Evolutionary conservation across 805 yeast species (phyloP).

Genomic region (Saturnispora hagleri): DNA sequence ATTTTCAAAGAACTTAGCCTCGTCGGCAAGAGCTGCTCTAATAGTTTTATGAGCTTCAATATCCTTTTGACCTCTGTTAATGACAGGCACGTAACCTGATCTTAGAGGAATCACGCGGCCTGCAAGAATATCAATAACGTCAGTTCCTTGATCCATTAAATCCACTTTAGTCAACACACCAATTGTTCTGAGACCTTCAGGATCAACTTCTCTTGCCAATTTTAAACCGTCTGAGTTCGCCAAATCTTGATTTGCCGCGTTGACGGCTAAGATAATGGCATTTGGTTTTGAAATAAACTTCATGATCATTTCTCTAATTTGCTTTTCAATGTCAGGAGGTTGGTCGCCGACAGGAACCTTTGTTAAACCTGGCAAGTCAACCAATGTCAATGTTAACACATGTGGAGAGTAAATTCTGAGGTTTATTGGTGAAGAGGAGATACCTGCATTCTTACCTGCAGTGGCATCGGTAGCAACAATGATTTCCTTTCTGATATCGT

Average conservation of each 20-base stretch:
- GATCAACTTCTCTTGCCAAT: conserved; percentile 95
- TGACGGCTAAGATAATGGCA: conserved; percentile 88
- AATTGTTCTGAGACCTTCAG: conserved; percentile 90
- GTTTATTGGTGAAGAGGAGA: conserved; percentile 87
- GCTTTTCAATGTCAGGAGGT: conserved; percentile 93
- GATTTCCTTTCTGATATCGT: conserved; percentile 82
- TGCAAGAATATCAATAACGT: conserved; percentile 89
- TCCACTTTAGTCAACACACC: conserved; percentile 96
- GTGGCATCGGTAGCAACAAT: conserved; percentile 84
- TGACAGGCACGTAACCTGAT: conserved; percentile 94
- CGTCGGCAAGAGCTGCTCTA: conserved; percentile 77
- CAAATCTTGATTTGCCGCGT: conserved; percentile 93
- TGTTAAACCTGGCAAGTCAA: conserved; percentile 94
- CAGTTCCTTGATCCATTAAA: conserved; percentile 96
- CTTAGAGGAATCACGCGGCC: conserved; percentile 93
- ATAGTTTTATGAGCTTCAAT: conserved; percentile 83
- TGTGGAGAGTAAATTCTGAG: conserved; percentile 89
- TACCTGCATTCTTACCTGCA: conserved; percentile 78
- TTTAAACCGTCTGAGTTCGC: conserved; percentile 96
- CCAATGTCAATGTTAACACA: conserved; percentile 86
- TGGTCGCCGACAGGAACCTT: conserved; percentile 99
- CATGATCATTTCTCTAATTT: conserved; percentile 86
- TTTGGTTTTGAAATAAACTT: conserved; percentile 93
- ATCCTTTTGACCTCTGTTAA: conserved; percentile 95
- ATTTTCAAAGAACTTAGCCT: conserved; percentile 69